Evolutionary conservation across 768 basidiomycete genomes (phyloP), one percentile per base, ranked within the genome.

Genomic region (Termitomyces sp.): DNA sequence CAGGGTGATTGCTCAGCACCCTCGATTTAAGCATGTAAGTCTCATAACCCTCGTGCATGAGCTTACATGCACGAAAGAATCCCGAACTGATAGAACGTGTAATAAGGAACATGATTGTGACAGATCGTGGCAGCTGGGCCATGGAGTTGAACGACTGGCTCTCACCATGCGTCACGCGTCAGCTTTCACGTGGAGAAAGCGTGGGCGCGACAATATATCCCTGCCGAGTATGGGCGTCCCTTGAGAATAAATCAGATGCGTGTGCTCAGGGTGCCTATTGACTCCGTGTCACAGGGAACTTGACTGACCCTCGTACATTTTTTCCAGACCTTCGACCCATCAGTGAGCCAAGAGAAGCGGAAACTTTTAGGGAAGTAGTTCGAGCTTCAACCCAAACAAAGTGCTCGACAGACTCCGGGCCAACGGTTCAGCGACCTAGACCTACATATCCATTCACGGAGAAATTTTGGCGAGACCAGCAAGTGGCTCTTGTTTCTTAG

Each of bases 161-260:
- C 5, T 55, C 5, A 18, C 58, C 56, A 53, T 58, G 57, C 58
- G 54, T 61, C 56, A 48, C 59, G 60, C 64, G 58, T 65, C 57
- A 40, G 51, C 33, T 50, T 57, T 56, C 64, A 66, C 64, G 64
- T 66, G 64, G 56, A 28, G 38, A 35, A 53, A 48, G 58, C 59
- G 59, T 59, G 50, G 58, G 55, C 54, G 38, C 58, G 33, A 55
- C 46, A 55, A 59, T n/a, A 61, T 46, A 56, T 49, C 49, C 18
- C n/a, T 56, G 47, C 58, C 61, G 63, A 65, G 20, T 30, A 33
- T 48, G 26, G 57, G 60, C 50, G 62, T 63, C 61, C 62, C 64
- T 61, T 54, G 55, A 58, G 51, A 7, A 63, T 57, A 57, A 38
- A 61, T 55, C 55, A 35, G 50, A 60, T 46, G 18, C 23, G 23